phyloP scores from a whole-genome alignment of 2,329 filamentous ascomycete genomes.

The Colletotrichum trifolii region DNA sequence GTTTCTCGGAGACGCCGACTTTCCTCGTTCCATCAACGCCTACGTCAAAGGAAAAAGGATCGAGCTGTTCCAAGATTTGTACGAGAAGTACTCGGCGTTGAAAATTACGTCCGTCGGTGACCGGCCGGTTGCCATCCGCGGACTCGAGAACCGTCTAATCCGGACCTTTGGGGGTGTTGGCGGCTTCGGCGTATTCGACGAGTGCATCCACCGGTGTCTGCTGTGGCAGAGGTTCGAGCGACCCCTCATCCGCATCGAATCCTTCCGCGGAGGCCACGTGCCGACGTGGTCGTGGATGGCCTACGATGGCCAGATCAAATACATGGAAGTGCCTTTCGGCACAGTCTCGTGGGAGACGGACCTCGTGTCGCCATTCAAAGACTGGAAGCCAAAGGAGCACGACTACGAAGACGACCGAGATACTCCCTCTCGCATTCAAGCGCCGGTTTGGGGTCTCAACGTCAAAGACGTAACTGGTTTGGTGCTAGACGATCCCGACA shows the following conservation, averaged over 20 bases:
- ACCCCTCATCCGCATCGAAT: not conserved
- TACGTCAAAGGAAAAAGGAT: conserved; percentile 10
- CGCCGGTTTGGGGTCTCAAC: conserved; percentile 5
- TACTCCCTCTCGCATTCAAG: not conserved
- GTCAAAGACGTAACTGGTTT: not conserved
- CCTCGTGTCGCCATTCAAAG: not conserved
- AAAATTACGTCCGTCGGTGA: conserved; percentile 1
- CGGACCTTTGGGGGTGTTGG: conserved; percentile 1
- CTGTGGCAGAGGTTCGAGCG: not conserved
- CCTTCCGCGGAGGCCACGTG: conserved; percentile 2
- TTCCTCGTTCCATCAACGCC: not conserved
- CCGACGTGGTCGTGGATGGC: conserved; percentile 52
- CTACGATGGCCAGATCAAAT: conserved; percentile 45
- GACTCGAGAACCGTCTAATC: conserved; percentile 4
- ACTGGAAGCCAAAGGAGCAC: not conserved
- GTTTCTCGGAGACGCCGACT: conserved; percentile 11
- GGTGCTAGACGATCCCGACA: not conserved
- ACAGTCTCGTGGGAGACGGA: conserved; percentile 13
- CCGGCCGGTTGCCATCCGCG: conserved; percentile 10
- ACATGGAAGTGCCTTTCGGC: conserved; percentile 40
- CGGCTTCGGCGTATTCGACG: conserved; percentile 2
- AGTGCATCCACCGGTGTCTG: not conserved
- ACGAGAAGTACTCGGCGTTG: not conserved
- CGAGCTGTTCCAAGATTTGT: conserved; percentile 9
- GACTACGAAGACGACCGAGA: not conserved